Evolutionary conservation across 345 rosid genomes (phyloP).

Genomic region (Acer yangbiense): DNA sequence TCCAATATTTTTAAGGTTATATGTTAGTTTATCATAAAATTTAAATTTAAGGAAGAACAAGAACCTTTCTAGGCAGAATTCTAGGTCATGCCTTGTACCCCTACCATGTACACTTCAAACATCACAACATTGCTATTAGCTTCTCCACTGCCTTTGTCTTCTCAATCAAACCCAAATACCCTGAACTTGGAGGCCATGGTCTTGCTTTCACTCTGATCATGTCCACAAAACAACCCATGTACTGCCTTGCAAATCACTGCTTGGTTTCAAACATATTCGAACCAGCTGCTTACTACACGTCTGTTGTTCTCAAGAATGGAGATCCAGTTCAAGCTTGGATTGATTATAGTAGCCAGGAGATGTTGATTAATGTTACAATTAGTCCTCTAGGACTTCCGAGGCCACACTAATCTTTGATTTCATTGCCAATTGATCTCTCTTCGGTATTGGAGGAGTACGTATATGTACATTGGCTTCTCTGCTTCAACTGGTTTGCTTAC

Average conservation of each 20-base stretch:
- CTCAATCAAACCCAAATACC: slow-evolving; percentile 32
- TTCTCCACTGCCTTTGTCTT: slow-evolving; percentile 46
- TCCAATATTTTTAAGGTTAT: no score
- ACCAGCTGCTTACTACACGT: slow-evolving; percentile 33
- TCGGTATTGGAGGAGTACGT: slow-evolving; percentile 16
- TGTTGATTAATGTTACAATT: no score
- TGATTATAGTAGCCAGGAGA: no score
- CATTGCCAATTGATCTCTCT: slow-evolving; percentile 35
- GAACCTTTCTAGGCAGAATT: not conserved
- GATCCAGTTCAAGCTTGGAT: slow-evolving; percentile 28
- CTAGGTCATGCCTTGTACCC: slow-evolving; percentile 41
- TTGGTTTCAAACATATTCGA: slow-evolving; percentile 32
- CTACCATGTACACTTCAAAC: not conserved
- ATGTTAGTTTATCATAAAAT: no score
- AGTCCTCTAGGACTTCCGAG: slow-evolving; percentile 20
- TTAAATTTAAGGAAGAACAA: no score
- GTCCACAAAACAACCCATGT: slow-evolving; percentile 23
- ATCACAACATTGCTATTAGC: slow-evolving; percentile 16
- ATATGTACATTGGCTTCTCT: slow-evolving; percentile 42
- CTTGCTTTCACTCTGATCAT: slow-evolving; percentile 44
- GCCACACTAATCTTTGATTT: slow-evolving; percentile 25
- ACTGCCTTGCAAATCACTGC: slow-evolving; percentile 30
- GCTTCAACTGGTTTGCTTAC: slow-evolving; percentile 39
- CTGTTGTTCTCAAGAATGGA: slow-evolving; percentile 33
- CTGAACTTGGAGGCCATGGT: slow-evolving; percentile 41